These are phyloP conservation scores for Naegleria fowleri DNA, from an alignment of 208 protist genomes.

Conservation along the genomic window DNA sequence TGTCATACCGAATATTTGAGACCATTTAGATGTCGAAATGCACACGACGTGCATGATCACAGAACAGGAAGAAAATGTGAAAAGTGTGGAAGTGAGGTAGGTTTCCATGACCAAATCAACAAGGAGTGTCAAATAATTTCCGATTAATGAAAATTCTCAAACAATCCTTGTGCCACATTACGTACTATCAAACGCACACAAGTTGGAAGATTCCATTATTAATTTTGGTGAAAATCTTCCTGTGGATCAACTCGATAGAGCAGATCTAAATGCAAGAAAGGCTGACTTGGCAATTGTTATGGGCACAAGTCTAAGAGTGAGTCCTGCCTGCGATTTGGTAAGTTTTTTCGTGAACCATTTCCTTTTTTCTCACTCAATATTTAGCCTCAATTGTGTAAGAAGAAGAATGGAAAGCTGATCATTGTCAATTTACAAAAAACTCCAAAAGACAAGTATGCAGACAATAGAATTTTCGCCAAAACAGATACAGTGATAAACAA, in stretches of 20 bases:
- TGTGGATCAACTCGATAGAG: not conserved
- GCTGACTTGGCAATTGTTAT: not conserved
- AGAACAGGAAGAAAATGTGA: not conserved
- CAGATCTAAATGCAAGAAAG: not conserved
- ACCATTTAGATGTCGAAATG: not conserved
- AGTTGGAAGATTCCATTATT: constrained; percentile 18
- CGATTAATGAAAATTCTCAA: no score
- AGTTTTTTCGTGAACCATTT: no score
- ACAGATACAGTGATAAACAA: constrained; percentile 14
- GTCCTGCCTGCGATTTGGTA: not conserved
- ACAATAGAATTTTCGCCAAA: not conserved
- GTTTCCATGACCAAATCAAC: no score
- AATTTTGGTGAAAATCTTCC: constrained; percentile 21
- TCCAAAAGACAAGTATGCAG: not conserved
- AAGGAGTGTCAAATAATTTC: no score
- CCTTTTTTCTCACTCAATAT: not conserved
- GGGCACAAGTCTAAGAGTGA: not conserved
- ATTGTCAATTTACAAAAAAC: constrained; percentile 30
- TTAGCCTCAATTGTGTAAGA: not conserved
- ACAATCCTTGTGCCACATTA: no score
- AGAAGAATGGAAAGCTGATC: not conserved
- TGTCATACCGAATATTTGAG: not conserved
- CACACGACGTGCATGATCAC: not conserved
- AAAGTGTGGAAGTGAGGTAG: not conserved
- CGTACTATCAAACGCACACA: no score